Conservation (phyloP, 306 rosid species). For the Oxytropis ochrocephala region DNA sequence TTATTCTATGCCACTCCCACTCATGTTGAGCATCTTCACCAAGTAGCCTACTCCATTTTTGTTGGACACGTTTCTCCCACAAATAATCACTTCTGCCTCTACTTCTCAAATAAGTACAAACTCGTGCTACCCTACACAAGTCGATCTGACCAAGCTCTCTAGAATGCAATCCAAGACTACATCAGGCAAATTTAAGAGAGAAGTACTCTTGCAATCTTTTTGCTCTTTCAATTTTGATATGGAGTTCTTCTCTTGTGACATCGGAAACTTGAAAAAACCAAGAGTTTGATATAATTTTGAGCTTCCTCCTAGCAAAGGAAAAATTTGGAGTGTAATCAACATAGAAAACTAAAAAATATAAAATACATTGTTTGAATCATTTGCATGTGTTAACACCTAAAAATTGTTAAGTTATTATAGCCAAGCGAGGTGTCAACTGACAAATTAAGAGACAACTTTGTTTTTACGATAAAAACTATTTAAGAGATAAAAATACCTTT, state of each 20-base stretch:
- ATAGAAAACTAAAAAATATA: too few relatives aligned
- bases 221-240: background rate
- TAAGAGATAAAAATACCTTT: too few relatives aligned
- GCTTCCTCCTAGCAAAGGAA: background rate
- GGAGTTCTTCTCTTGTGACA: background rate
- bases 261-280: background rate
- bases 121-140: slow-evolving; percentile 16
- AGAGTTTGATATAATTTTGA: background rate
- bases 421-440: too few relatives aligned
- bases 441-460: too few relatives aligned
- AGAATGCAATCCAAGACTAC: slow-evolving; percentile 14
- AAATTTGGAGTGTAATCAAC: background rate
- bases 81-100: slow-evolving; percentile 6
- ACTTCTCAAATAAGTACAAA: background rate
- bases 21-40: slow-evolving; percentile 34
- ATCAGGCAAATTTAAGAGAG: slow-evolving; percentile 22
- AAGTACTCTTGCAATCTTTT: background rate
- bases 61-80: slow-evolving; percentile 9
- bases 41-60: slow-evolving; percentile 8
- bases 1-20: slow-evolving; percentile 15
- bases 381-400: too few relatives aligned
- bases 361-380: too few relatives aligned
- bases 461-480: too few relatives aligned
- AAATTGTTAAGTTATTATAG: too few relatives aligned
- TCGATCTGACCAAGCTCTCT: slow-evolving; percentile 26